Conservation (phyloP, 2,329 filamentous ascomycete genomes). For the Scedosporium dehoogii region DNA sequence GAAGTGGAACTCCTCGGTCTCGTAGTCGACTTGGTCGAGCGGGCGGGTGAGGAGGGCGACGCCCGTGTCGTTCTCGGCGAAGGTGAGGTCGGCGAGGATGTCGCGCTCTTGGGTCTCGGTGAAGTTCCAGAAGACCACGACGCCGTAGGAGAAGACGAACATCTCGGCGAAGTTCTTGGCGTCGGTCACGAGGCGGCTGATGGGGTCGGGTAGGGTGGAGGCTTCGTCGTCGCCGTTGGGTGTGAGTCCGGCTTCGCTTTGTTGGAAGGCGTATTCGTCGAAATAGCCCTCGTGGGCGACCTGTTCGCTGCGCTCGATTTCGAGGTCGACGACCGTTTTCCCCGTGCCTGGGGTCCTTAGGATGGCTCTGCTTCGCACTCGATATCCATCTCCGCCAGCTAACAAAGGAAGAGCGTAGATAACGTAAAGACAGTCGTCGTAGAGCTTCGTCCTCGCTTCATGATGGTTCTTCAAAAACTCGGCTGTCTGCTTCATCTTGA, state of each 20-base stretch:
- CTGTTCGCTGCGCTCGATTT: conserved; percentile 88
- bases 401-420: conserved; percentile 89
- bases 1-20: conserved; percentile 97
- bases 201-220: conserved; percentile 28
- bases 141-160: conserved; percentile 95
- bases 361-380: conserved; percentile 81
- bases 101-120: conserved; percentile 94
- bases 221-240: conserved; percentile 24
- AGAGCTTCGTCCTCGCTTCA: conserved; percentile 86
- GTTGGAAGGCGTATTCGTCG: conserved; percentile 55
- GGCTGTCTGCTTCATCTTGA: conserved; percentile 80
- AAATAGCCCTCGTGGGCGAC: conserved; percentile 88
- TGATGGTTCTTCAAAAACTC: conserved; percentile 82
- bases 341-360: conserved; percentile 83
- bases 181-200: conserved; percentile 55
- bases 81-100: conserved; percentile 87
- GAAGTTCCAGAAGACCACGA: conserved; percentile 99
- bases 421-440: conserved; percentile 93
- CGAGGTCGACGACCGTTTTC: conserved; percentile 84
- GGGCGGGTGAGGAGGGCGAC: conserved; percentile 60
- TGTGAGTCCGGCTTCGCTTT: conserved; percentile 13
- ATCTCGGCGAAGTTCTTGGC: conserved; percentile 81
- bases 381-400: conserved; percentile 75
- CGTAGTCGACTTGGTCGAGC: conserved; percentile 80
- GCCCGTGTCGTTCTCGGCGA: conserved; percentile 38